These are phyloP conservation scores for Daedalea quercina DNA, from an alignment of 768 basidiomycete species.

Conservation along the genomic window DNA sequence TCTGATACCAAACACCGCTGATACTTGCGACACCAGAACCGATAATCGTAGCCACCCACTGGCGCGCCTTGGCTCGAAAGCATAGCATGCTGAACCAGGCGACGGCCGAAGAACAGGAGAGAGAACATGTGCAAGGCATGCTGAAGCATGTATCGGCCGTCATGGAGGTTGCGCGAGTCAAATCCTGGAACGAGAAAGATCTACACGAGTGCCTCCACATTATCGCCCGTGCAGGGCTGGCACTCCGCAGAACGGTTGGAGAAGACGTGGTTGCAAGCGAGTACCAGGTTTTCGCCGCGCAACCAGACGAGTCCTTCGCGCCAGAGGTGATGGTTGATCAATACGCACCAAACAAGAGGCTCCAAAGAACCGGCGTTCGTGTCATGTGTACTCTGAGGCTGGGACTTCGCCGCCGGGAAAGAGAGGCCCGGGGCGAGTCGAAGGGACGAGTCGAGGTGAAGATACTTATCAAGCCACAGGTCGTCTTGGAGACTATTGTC, in stretches of 20 bases:
- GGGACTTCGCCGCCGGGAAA: background rate
- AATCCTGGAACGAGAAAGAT: background rate
- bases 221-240: slow-evolving; percentile 9
- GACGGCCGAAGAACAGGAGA: background rate
- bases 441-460: background rate
- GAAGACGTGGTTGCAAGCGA: slow-evolving; percentile 12
- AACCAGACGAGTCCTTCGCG: slow-evolving; percentile 1
- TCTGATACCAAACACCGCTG: background rate
- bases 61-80: background rate
- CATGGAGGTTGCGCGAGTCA: background rate
- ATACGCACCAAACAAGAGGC: background rate
- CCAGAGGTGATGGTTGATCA: slow-evolving; percentile 6
- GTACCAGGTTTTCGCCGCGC: slow-evolving; percentile 9
- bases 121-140: background rate
- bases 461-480: slow-evolving; percentile 3
- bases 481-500: background rate
- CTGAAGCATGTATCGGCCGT: background rate
- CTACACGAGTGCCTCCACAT: background rate
- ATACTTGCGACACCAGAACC: background rate
- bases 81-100: background rate
- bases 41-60: background rate
- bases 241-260: slow-evolving; percentile 10
- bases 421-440: too few species aligned
- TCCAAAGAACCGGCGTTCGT: background rate
- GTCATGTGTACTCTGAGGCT: slow-evolving; percentile 5